These are phyloP conservation scores for Fraxinus sp. DNA, from an alignment of 305 asterid species.

Conservation along the genomic window DNA sequence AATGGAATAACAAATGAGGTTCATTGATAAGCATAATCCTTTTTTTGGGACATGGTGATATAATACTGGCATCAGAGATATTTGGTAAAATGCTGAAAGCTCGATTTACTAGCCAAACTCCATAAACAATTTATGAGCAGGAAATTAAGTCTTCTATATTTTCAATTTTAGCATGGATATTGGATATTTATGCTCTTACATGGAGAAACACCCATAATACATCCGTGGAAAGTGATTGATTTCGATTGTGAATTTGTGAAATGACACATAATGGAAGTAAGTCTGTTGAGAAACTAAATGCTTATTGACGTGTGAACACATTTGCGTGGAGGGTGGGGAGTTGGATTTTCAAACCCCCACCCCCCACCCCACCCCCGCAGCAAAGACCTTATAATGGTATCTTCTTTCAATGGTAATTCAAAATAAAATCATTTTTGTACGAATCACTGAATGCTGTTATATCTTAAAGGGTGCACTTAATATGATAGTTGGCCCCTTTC, in stretches of 20 bases:
- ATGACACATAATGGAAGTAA: background rate
- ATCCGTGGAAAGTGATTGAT: background rate
- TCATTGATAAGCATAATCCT: background rate
- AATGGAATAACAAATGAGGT: background rate
- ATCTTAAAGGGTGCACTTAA: background rate
- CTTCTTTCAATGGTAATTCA: slow-evolving; percentile 1
- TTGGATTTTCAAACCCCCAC: background rate
- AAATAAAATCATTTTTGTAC: background rate
- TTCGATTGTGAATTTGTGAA: background rate
- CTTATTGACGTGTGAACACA: background rate
- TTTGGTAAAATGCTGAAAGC: background rate
- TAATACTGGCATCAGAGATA: background rate
- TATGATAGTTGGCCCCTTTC: background rate
- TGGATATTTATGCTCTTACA: background rate
- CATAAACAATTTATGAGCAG: background rate
- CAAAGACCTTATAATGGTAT: background rate
- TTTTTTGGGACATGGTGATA: background rate
- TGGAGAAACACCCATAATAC: background rate
- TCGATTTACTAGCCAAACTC: background rate
- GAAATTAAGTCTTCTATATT: background rate
- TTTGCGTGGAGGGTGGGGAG: background rate
- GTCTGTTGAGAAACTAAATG: background rate
- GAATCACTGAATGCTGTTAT: slow-evolving; percentile 8
- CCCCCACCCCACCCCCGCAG: background rate
- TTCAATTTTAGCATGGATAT: background rate